phyloP scores from a whole-genome alignment of 495 filamentous ascomycete species.

The Hypoxylon fuscum region DNA sequence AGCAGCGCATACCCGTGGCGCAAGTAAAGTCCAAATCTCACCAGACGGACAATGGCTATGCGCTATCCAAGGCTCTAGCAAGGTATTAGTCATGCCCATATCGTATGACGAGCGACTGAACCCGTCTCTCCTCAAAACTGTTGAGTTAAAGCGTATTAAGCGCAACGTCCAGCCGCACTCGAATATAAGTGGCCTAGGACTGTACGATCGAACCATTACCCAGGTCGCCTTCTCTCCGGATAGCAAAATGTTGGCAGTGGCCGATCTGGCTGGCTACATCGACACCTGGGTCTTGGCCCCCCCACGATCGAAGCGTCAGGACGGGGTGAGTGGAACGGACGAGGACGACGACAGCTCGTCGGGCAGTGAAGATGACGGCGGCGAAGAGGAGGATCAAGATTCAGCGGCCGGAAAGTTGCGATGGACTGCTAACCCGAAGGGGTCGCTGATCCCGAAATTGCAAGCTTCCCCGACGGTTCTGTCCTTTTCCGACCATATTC shows the following conservation, averaged over 20 bases:
- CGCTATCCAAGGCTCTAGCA: constrained; percentile 80
- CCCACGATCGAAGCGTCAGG: constrained; percentile 54
- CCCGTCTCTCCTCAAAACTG: constrained; percentile 53
- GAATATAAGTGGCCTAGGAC: constrained; percentile 73
- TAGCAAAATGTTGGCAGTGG: constrained; percentile 77
- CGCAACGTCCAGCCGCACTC: constrained; percentile 65
- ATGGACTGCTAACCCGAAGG: constrained; percentile 55
- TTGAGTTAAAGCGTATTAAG: constrained; percentile 66
- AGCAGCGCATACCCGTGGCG: too few species aligned
- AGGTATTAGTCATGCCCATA: constrained; percentile 68
- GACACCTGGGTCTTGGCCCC: constrained; percentile 78
- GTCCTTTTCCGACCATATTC: constrained; percentile 66
- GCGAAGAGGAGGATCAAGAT: constrained; percentile 57
- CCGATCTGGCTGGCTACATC: constrained; percentile 85
- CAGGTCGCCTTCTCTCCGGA: constrained; percentile 82
- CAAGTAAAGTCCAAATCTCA: constrained; percentile 74
- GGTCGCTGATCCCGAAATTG: constrained; percentile 79
- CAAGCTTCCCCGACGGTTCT: constrained; percentile 73
- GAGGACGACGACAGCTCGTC: constrained; percentile 54
- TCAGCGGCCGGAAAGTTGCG: constrained; percentile 6
- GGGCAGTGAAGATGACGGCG: constrained; percentile 63
- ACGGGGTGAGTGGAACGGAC: constrained; percentile 42
- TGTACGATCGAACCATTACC: constrained; percentile 79
- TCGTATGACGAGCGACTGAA: constrained; percentile 37
- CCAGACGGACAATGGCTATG: constrained; percentile 79